Evolutionary conservation across 2,329 filamentous ascomycete species (phyloP).

Genomic region (Colletotrichum lentis): DNA sequence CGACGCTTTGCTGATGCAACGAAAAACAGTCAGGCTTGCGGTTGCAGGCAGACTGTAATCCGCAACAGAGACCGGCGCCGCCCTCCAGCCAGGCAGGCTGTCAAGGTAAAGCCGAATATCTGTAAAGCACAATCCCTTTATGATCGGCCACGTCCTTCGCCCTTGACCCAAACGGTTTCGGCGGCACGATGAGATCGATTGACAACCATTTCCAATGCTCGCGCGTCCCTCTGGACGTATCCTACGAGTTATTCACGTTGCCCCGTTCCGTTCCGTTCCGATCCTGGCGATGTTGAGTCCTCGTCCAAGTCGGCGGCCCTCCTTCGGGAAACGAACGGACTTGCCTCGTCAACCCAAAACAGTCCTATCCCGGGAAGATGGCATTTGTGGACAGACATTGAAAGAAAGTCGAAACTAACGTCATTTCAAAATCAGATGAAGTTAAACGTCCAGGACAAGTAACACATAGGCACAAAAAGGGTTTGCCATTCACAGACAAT

Average conservation of each 20-base stretch:
- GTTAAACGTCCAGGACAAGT: slow-evolving; percentile 5
- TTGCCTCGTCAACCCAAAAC: slow-evolving; percentile 27
- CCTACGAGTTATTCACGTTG: slow-evolving; percentile 12
- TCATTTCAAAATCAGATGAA: slow-evolving; percentile 9
- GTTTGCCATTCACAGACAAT: slow-evolving; percentile 1
- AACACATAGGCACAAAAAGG: neutral
- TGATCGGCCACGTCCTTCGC: neutral
- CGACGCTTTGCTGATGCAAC: slow-evolving; percentile 13
- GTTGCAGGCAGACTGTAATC: neutral
- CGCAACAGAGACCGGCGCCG: neutral
- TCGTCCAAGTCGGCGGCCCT: neutral
- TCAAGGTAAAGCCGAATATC: neutral
- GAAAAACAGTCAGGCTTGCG: neutral
- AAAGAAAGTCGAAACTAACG: slow-evolving; percentile 1
- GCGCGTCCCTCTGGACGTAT: neutral
- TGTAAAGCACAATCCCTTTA: neutral
- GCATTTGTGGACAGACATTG: slow-evolving; percentile 10
- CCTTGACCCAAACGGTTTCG: slow-evolving; percentile 19
- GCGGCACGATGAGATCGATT: neutral
- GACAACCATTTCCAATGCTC: neutral
- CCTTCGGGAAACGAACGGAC: slow-evolving; percentile 20
- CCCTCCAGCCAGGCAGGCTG: neutral
- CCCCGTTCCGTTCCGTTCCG: neutral
- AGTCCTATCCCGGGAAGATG: slow-evolving; percentile 14
- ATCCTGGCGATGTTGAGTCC: neutral